A percentile compares a stretch with the other conserved stretches of the same genome.
Evolutionary conservation across 2,329 filamentous ascomycete species (phyloP).

Genomic region (Thermomyces lanuginosus): DNA sequence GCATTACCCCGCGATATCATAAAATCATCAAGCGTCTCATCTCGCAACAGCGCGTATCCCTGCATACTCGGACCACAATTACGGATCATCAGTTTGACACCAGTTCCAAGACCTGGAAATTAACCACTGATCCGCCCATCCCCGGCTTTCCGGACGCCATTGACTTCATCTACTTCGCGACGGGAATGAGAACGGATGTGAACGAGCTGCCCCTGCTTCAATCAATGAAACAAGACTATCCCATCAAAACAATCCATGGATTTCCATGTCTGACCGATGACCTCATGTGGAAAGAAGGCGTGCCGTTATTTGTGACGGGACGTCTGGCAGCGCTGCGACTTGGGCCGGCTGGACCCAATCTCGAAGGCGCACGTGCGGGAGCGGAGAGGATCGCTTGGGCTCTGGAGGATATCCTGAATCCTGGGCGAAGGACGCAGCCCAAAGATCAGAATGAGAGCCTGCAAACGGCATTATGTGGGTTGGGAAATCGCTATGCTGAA

Average conservation of each 20-base stretch:
- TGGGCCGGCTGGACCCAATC: conserved; percentile 56
- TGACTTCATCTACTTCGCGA: conserved; percentile 62
- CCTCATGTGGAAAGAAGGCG: conserved; percentile 55
- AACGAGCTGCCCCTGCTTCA: conserved; percentile 43
- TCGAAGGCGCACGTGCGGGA: conserved; percentile 55
- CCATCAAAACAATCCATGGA: conserved; percentile 46
- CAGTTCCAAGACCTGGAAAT: conserved; percentile 31
- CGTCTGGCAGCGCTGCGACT: conserved; percentile 50
- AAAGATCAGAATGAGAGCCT: conserved; percentile 13
- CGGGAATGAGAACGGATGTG: conserved; percentile 52
- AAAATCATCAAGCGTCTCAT: conserved; percentile 50
- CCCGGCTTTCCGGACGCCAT: conserved; percentile 30
- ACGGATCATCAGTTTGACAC: conserved; percentile 35
- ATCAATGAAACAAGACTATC: conserved; percentile 42
- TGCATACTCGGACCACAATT: conserved; percentile 45
- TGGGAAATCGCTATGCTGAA: conserved; percentile 24
- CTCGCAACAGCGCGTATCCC: conserved; percentile 33
- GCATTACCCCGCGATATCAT: conserved; percentile 51
- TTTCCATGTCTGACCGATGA: conserved; percentile 61
- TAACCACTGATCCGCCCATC: conserved; percentile 39
- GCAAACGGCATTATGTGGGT: conserved; percentile 22
- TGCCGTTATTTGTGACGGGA: conserved; percentile 58
- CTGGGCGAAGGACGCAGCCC: conserved; percentile 7
- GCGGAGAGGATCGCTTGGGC: conserved; percentile 60
- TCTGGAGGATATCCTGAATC: conserved; percentile 42